A percentile compares a stretch with the other conserved stretches of the same genome.
Conservation (phyloP, 225 moss, liverwort and hornwort species). For the Climacium dendroides region DNA sequence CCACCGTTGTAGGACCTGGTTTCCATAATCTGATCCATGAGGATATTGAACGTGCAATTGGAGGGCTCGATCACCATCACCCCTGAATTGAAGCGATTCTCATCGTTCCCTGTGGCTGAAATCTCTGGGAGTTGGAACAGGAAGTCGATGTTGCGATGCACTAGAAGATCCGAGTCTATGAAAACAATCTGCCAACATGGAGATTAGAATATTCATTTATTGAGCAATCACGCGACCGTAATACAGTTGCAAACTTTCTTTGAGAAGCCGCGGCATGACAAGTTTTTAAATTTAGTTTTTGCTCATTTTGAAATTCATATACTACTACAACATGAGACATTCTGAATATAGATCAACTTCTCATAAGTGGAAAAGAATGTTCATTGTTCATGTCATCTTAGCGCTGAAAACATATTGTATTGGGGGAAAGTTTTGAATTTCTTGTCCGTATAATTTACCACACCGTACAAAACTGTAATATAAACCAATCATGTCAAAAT, state of each 20-base stretch:
- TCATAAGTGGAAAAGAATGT: background rate
- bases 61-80: constrained; percentile 93
- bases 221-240: background rate
- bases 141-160: constrained; percentile 58
- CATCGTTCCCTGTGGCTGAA: constrained; percentile 56
- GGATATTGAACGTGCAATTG: constrained; percentile 56
- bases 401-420: background rate
- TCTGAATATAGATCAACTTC: background rate
- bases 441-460: background rate
- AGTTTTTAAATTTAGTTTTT: background rate
- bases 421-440: background rate
- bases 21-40: constrained; percentile 58
- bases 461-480: background rate
- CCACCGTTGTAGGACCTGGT: constrained; percentile 76
- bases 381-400: background rate
- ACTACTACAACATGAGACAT: background rate
- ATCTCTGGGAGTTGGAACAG: constrained; percentile 68
- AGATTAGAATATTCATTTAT: background rate
- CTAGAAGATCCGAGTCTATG: constrained; percentile 74
- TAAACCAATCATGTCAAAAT: background rate
- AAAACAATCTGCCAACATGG: constrained; percentile 27
- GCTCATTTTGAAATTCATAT: background rate
- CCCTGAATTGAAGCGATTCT: constrained; percentile 66
- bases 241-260: background rate
- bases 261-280: background rate